Evolutionary conservation across 78 protist species (phyloP).

Genomic region (Isochrysis galbana): DNA sequence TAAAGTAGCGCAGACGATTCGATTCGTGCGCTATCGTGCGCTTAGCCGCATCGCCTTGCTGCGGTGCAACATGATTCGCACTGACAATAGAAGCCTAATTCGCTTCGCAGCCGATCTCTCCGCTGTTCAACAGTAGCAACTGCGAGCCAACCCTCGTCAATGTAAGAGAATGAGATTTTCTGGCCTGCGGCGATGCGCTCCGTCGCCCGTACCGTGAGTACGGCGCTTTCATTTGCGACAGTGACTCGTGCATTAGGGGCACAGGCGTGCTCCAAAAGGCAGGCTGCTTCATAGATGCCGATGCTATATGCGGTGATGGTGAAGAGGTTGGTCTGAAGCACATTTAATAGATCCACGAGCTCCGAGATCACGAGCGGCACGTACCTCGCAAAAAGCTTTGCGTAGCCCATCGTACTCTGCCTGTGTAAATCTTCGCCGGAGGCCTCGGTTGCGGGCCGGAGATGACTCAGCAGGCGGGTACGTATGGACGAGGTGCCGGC

Average conservation of each 20-base stretch:
- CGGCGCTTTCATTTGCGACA: background rate
- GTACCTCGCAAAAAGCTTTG: background rate
- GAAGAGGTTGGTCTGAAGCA: background rate
- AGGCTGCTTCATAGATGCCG: background rate
- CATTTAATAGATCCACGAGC: background rate
- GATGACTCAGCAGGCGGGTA: no score
- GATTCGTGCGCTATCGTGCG: no score
- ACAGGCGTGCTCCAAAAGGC: background rate
- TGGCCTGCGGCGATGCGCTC: background rate
- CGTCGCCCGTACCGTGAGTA: background rate
- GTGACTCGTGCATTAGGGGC: background rate
- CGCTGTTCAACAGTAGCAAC: background rate
- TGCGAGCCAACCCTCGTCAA: background rate
- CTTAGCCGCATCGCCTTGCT: no score
- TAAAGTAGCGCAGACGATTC: no score
- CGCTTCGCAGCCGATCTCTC: background rate
- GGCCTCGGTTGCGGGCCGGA: background rate
- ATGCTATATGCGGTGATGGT: background rate
- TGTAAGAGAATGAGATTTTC: background rate
- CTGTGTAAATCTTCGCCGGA: background rate
- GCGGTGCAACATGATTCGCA: no score
- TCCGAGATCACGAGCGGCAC: background rate
- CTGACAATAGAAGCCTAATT: background rate
- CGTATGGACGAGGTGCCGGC: no score
- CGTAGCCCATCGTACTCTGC: background rate